Conservation (phyloP, 495 filamentous ascomycete species). For the Penicillium mononematosum region DNA sequence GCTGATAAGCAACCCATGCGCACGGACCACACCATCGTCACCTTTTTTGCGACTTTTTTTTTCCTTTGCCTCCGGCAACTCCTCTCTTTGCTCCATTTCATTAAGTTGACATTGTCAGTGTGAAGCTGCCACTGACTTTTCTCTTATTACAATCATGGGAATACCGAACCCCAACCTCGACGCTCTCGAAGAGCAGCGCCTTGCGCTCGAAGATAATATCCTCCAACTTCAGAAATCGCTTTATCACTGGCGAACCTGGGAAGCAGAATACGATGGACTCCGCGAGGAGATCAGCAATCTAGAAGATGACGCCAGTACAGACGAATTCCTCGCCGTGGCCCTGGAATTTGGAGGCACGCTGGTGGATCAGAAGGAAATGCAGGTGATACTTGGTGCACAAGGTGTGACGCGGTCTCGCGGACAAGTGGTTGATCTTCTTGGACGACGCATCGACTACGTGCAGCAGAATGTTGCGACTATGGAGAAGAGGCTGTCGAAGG, state of each 20-base stretch:
- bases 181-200: conserved; percentile 69
- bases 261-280: conserved; percentile 85
- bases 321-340: conserved; percentile 53
- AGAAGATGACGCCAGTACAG: conserved; percentile 44
- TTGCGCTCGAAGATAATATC: conserved; percentile 72
- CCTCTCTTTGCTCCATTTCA: neutral
- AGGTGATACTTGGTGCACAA: conserved; percentile 36
- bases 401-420: conserved; percentile 45
- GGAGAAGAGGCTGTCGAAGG: conserved; percentile 63
- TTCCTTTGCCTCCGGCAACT: conserved; percentile 10
- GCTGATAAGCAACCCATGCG: conserved; percentile 23
- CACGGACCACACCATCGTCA: conserved; percentile 21
- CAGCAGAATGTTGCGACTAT: conserved; percentile 68
- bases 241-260: conserved; percentile 83
- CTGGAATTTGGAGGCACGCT: conserved; percentile 51
- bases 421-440: conserved; percentile 68
- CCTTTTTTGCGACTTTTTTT: conserved; percentile 16
- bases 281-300: conserved; percentile 70
- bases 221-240: conserved; percentile 72
- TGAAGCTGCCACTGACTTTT: neutral
- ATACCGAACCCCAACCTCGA: conserved; percentile 34
- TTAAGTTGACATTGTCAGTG: neutral
- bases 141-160: conserved; percentile 25
- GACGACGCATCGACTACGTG: conserved; percentile 82
- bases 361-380: conserved; percentile 56